Evolutionary conservation across 208 protist genomes (phyloP), one percentile per base, ranked within the genome.

Genomic region (Vickermania spadyakhi): DNA sequence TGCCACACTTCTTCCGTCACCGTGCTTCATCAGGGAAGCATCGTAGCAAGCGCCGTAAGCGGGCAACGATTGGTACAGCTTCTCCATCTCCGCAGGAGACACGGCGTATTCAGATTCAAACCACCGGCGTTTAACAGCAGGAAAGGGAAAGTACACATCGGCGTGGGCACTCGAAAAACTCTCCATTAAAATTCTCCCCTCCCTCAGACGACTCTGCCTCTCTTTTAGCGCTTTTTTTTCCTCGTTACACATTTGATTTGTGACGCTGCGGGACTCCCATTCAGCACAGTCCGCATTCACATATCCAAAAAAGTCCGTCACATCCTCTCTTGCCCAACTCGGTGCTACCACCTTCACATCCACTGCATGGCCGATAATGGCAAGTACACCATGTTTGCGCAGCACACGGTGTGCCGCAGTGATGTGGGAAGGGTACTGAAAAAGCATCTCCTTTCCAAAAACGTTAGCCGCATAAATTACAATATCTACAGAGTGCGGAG

Each of bases 81-180:
- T 74, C 7, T 50, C 68, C 25, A 91, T 56, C 65, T 88, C 66
- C n/a, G 57, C 30, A 7, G 81, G 75, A 0, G 54, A 66, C 22
- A 87, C 51, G 2, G 73, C 68, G 56, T 89, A 89, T 63, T 90
- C 80, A 0, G 77, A 83, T 23, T 58, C 66, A 58, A 89, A 90
- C 80, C 74, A 84, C 7, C 84, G 82, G 1, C 84, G 65, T 13
- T 75, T 77, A 23, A 83, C 78, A 4, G 69, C 70, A 5, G 66
- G 67, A 36, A 94, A 94, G 1, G 87, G 87, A 30, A 94, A 82
- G 53, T 87, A 90, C 36, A 81, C 73, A 56, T 94, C 87, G 23
- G 60, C 60, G 62, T 94, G 84, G 13, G 56, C 84, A 52, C 52
- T 71, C 45, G 28, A 79, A 90, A 60, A 68, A 49, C 45, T 79